These are phyloP conservation scores for Globisporangium spiculum DNA, from an alignment of 352 stramenopile genomes.

Conservation along the genomic window DNA sequence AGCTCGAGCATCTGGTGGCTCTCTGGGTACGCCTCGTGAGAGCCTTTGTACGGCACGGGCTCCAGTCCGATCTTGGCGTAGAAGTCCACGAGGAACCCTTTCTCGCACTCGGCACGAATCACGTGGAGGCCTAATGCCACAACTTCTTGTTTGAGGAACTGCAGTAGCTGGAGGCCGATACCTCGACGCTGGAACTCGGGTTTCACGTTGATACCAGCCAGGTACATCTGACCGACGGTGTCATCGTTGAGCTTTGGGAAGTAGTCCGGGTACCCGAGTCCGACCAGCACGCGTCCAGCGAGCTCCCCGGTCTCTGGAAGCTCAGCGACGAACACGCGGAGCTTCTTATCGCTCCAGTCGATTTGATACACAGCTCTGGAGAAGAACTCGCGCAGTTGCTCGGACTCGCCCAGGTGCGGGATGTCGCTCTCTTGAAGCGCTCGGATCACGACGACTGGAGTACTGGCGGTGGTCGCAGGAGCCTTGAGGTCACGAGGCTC, in stretches of 20 bases:
- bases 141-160: constrained; percentile 20
- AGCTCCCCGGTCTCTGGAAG: neutral
- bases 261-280: constrained; percentile 31
- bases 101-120: constrained; percentile 30
- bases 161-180: constrained; percentile 19
- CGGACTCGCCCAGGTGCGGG: neutral
- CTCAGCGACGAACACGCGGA: constrained; percentile 30
- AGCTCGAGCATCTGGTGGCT: constrained; percentile 42
- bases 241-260: constrained; percentile 22
- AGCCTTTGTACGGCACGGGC: constrained; percentile 30
- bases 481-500: neutral
- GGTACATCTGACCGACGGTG: constrained; percentile 26
- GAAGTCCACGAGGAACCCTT: constrained; percentile 27
- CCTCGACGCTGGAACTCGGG: constrained; percentile 24
- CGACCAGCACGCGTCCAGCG: constrained; percentile 10
- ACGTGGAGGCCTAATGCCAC: constrained; percentile 15
- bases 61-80: constrained; percentile 22
- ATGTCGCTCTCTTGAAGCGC: constrained; percentile 10
- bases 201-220: constrained; percentile 22
- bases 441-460: neutral
- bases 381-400: constrained; percentile 3
- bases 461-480: neutral
- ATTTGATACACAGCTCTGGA: constrained; percentile 4
- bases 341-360: constrained; percentile 25
- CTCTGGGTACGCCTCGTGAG: constrained; percentile 27